Evolutionary conservation across 73 alveolate genomes (phyloP).

Genomic region (Effrenium voratum): DNA sequence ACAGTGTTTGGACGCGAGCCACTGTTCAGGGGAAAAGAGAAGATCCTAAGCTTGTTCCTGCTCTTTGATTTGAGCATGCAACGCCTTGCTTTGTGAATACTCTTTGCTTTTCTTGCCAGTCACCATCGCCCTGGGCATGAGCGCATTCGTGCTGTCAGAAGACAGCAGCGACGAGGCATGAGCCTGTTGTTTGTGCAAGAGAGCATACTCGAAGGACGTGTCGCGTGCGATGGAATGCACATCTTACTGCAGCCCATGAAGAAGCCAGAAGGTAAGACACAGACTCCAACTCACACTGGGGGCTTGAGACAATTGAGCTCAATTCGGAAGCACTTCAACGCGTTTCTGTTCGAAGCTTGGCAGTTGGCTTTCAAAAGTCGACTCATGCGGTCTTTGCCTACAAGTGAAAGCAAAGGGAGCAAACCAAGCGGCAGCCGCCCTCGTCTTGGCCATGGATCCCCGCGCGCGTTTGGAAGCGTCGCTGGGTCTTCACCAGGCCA

Average conservation of each 20-base stretch:
- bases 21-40: too few relatives aligned
- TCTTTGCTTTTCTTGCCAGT: not conserved
- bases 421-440: too few relatives aligned
- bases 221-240: not conserved
- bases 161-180: constrained; percentile 51
- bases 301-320: too few relatives aligned
- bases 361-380: not conserved
- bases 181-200: too few relatives aligned
- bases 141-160: constrained; percentile 75
- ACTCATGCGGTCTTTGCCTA: not conserved
- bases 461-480: constrained; percentile 31
- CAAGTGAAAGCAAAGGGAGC: not conserved
- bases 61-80: too few relatives aligned
- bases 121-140: constrained; percentile 86
- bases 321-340: too few relatives aligned
- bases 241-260: not conserved
- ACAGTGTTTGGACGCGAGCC: too few relatives aligned
- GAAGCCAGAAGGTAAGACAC: not conserved
- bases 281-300: too few relatives aligned
- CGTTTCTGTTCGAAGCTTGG: too few relatives aligned
- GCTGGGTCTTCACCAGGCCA: constrained; percentile 28
- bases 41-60: too few relatives aligned
- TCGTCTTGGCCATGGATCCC: too few relatives aligned
- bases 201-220: not conserved
- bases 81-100: not conserved